Evolutionary conservation across 352 stramenopile species (phyloP).

Genomic region (Phytophthora megakarya): DNA sequence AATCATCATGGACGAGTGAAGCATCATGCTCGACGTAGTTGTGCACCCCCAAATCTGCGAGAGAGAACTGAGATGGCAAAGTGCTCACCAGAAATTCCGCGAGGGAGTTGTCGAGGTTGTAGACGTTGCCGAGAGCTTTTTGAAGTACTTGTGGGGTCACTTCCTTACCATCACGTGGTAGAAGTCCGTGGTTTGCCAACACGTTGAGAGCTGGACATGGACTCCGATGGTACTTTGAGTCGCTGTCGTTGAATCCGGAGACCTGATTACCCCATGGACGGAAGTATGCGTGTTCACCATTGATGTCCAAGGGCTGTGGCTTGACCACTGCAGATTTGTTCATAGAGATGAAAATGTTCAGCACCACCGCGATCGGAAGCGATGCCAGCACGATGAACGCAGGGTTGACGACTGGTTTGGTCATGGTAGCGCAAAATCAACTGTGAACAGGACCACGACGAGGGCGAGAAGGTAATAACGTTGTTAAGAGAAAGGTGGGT

Average conservation of each 20-base stretch:
- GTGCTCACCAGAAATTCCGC: constrained; percentile 36
- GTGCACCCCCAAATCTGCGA: constrained; percentile 64
- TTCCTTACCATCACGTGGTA: constrained; percentile 63
- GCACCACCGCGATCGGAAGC: constrained; percentile 9
- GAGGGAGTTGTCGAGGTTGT: constrained; percentile 49
- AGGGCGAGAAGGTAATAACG: constrained; percentile 9
- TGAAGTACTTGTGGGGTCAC: constrained; percentile 48
- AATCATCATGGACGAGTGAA: constrained; percentile 72
- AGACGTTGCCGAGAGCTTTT: constrained; percentile 49
- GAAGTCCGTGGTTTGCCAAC: constrained; percentile 72
- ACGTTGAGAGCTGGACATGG: constrained; percentile 74
- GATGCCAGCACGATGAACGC: constrained; percentile 18
- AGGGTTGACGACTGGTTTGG: constrained; percentile 13
- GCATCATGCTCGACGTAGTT: constrained; percentile 63
- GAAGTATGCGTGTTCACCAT: constrained; percentile 42
- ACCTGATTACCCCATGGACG: constrained; percentile 43
- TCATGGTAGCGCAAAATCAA: constrained; percentile 20
- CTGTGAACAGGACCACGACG: background rate
- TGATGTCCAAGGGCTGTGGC: constrained; percentile 9
- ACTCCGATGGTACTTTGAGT: constrained; percentile 47
- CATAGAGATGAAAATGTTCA: constrained; percentile 13
- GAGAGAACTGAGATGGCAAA: constrained; percentile 47
- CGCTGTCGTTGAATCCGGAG: constrained; percentile 46
- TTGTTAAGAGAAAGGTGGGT: constrained; percentile 12
- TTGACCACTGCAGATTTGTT: background rate